Conservation (phyloP, 2,329 filamentous ascomycete genomes). For the Sarocladium oryzae region DNA sequence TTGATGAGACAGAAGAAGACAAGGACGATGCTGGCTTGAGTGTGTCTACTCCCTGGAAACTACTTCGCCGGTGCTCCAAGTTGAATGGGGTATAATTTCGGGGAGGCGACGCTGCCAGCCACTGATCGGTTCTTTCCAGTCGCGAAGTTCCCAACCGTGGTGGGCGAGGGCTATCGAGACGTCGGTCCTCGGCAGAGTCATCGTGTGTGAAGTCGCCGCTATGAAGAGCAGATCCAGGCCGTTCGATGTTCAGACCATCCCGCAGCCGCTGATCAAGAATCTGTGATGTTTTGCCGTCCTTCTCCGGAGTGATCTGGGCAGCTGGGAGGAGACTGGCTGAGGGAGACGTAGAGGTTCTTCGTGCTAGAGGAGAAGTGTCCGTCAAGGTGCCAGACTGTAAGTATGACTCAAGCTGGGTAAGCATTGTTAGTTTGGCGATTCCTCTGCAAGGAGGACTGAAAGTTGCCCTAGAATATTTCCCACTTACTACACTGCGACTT, state of each 20-base stretch:
- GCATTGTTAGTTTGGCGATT: not conserved
- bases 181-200: conserved; percentile 16
- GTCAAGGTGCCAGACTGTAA: conserved; percentile 17
- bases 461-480: not conserved
- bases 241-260: conserved; percentile 62
- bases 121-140: conserved; percentile 26
- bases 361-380: conserved; percentile 10
- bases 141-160: conserved; percentile 13
- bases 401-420: conserved; percentile 31
- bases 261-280: conserved; percentile 35
- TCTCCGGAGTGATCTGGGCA: conserved; percentile 42
- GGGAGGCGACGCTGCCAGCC: conserved; percentile 52
- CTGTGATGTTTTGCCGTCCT: conserved; percentile 21
- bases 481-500: conserved; percentile 52
- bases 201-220: conserved; percentile 57
- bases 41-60: conserved; percentile 21
- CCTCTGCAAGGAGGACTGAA: not conserved
- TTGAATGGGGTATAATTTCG: conserved; percentile 42
- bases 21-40: conserved; percentile 30
- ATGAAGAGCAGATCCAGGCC: conserved; percentile 71
- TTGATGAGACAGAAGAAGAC: conserved; percentile 65
- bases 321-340: conserved; percentile 38
- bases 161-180: conserved; percentile 12
- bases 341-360: conserved; percentile 24
- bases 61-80: conserved; percentile 29